Evolutionary conservation across 495 filamentous ascomycete species (phyloP).

Genomic region (Penicillium bovifimosum): DNA sequence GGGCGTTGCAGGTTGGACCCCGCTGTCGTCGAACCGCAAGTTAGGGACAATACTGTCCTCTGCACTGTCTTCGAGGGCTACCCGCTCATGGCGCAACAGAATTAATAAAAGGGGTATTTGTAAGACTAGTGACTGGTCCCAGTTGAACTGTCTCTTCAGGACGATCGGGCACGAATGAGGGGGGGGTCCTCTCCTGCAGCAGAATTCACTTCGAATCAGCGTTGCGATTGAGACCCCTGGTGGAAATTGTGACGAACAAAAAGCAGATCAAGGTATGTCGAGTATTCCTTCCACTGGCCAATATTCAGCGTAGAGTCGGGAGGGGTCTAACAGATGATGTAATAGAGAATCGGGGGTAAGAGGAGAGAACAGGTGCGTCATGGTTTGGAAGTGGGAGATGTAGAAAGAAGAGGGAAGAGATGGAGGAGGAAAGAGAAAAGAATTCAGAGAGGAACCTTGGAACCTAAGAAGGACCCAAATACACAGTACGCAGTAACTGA

Average conservation of each 20-base stretch:
- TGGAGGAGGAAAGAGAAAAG: background rate
- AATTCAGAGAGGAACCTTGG: background rate
- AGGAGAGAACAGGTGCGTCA: constrained; percentile 38
- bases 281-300: constrained; percentile 14
- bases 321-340: constrained; percentile 29
- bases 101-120: background rate
- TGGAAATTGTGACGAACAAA: background rate
- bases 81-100: background rate
- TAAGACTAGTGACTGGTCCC: background rate
- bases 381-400: constrained; percentile 29
- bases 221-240: background rate
- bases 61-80: background rate
- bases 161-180: constrained; percentile 19
- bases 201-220: constrained; percentile 7
- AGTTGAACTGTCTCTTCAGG: constrained; percentile 5
- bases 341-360: constrained; percentile 27
- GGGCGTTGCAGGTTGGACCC: background rate
- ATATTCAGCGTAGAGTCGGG: constrained; percentile 10
- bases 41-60: background rate
- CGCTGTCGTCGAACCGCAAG: background rate
- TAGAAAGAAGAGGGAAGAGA: background rate
- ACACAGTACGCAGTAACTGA: too few species aligned
- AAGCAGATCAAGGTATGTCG: constrained; percentile 11
- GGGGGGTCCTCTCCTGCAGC: constrained; percentile 8
- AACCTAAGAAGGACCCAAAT: background rate